These are phyloP conservation scores for Aspergillus felis DNA, from an alignment of 2,329 filamentous ascomycete species.

Conservation along the genomic window DNA sequence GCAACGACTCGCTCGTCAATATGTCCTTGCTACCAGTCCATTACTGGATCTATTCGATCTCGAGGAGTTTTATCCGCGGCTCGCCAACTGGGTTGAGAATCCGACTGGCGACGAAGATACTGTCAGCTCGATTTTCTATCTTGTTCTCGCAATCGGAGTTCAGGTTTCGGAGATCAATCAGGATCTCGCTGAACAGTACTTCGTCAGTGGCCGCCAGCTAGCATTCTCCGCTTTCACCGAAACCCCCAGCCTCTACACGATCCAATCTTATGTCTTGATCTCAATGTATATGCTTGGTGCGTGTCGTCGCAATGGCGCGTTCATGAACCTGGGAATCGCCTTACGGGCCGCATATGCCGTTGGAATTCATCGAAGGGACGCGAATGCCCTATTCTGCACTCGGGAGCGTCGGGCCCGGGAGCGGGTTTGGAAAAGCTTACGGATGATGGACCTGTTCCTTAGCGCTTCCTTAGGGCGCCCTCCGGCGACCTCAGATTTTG, in stretches of 20 bases:
- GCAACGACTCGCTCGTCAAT: conserved; percentile 40
- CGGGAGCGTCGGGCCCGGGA: conserved; percentile 42
- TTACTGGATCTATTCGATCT: conserved; percentile 48
- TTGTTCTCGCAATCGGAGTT: conserved; percentile 49
- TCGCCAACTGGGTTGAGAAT: conserved; percentile 37
- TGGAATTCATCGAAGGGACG: conserved; percentile 50
- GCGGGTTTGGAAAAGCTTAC: conserved; percentile 51
- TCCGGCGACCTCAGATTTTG: conserved; percentile 51
- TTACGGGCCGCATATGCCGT: conserved; percentile 51
- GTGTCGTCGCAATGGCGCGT: conserved; percentile 51
- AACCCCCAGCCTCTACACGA: conserved; percentile 48
- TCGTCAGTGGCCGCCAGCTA: conserved; percentile 43
- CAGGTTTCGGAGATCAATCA: conserved; percentile 41
- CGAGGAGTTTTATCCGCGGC: conserved; percentile 39
- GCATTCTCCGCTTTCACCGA: conserved; percentile 46
- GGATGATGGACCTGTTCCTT: conserved; percentile 50
- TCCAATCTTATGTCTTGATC: conserved; percentile 51
- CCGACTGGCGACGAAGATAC: conserved; percentile 37
- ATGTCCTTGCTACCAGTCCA: conserved; percentile 45
- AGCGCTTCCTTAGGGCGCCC: conserved; percentile 51
- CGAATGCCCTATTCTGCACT: conserved; percentile 47
- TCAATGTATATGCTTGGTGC: conserved; percentile 51
- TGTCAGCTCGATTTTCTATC: conserved; percentile 47
- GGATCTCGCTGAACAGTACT: conserved; percentile 45
- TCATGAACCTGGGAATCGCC: conserved; percentile 51